A percentile compares a stretch with the other conserved stretches of the same genome.
phyloP scores from a whole-genome alignment of 768 basidiomycete genomes.

The Jaapia argillacea region DNA sequence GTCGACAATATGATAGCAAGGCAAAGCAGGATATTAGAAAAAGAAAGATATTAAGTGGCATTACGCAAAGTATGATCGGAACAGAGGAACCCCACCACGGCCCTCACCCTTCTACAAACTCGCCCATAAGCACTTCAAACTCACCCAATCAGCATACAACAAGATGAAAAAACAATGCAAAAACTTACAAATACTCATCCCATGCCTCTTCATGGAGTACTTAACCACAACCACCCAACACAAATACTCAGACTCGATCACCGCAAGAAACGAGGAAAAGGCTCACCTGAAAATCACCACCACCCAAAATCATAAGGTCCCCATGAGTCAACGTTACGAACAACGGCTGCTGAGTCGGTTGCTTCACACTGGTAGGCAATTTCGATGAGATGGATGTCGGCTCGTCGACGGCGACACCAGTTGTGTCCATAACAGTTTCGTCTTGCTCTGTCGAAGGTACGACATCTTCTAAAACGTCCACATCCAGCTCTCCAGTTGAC shows the following conservation, averaged over 20 bases:
- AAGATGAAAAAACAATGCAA: background rate
- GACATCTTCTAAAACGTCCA: background rate
- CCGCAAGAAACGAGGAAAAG: slow-evolving; percentile 5
- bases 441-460: background rate
- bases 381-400: background rate
- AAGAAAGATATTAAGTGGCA: no score
- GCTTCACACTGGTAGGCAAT: background rate
- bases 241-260: background rate
- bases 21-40: no score
- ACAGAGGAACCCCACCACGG: background rate
- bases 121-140: background rate
- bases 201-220: slow-evolving; percentile 13
- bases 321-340: slow-evolving; percentile 28
- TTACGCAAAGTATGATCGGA: no score
- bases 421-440: background rate
- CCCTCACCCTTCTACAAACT: background rate
- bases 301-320: slow-evolving; percentile 24
- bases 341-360: background rate
- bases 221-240: background rate
- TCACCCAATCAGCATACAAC: slow-evolving; percentile 4
- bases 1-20: no score
- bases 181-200: slow-evolving; percentile 16
- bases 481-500: background rate
- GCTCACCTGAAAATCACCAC: slow-evolving; percentile 31
- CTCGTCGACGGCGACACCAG: background rate